phyloP scores from a whole-genome alignment of 495 filamentous ascomycete species.

The Aspergillus bertholletiae region DNA sequence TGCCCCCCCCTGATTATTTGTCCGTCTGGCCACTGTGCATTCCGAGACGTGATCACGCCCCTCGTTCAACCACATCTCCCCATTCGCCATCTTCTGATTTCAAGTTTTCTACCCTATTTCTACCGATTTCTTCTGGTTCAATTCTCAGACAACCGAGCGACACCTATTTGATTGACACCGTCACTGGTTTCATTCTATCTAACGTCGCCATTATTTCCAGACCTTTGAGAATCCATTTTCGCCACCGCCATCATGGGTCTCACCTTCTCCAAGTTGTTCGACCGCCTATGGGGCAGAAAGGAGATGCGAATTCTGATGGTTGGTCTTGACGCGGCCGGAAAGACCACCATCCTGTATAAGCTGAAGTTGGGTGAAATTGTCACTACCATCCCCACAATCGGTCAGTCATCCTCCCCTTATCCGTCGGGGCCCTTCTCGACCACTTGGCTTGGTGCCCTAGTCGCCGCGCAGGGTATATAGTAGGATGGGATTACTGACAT shows the following conservation, averaged over 20 bases:
- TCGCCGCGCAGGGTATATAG: conserved; percentile 1
- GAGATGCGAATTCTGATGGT: conserved; percentile 99
- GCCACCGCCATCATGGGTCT: conserved; percentile 82
- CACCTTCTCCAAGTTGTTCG: conserved; percentile 87
- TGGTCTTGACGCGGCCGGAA: conserved; percentile 97
- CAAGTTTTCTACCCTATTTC: conserved; percentile 7
- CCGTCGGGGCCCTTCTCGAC: conserved; percentile 5
- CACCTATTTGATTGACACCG: not conserved
- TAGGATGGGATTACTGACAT: conserved; percentile 1
- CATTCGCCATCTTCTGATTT: conserved; percentile 6
- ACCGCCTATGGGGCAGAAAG: conserved; percentile 96
- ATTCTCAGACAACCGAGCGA: not conserved
- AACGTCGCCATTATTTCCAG: conserved; percentile 23
- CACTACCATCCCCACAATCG: conserved; percentile 98
- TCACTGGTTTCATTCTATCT: conserved; percentile 13
- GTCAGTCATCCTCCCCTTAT: conserved; percentile 59
- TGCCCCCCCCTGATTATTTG: conserved; percentile 18
- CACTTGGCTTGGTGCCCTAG: not conserved
- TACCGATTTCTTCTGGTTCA: not conserved
- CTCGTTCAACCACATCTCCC: conserved; percentile 22
- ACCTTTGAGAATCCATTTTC: conserved; percentile 25
- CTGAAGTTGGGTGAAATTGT: conserved; percentile 99
- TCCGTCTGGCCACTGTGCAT: conserved; percentile 13
- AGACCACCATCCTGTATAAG: conserved; percentile 99
- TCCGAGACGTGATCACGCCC: conserved; percentile 24